These are phyloP conservation scores for Purshia tridentata DNA, from an alignment of 306 rosid species.

Conservation along the genomic window DNA sequence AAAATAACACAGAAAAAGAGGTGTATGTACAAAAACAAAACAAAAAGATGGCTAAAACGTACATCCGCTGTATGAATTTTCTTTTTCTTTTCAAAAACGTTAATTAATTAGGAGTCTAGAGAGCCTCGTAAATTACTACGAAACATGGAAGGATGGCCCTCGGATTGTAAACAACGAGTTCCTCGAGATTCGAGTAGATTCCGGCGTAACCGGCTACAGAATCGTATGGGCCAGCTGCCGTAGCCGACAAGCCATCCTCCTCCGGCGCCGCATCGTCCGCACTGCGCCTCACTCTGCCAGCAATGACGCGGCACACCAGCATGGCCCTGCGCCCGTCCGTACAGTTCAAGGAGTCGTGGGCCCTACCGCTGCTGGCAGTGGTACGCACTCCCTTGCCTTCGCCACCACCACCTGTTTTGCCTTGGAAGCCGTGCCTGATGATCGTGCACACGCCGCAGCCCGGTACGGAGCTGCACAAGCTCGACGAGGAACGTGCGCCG, in stretches of 20 bases:
- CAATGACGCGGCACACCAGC: slow-evolving; percentile 94
- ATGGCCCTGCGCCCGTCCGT: slow-evolving; percentile 61
- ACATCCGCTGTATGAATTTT: too few species aligned
- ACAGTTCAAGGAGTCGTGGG: slow-evolving; percentile 58
- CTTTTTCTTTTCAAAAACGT: too few species aligned
- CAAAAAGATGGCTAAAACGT: too few species aligned
- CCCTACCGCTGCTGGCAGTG: slow-evolving; percentile 90
- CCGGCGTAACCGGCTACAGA: slow-evolving; percentile 72
- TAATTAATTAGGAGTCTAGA: slow-evolving; percentile 28
- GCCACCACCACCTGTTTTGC: slow-evolving; percentile 15
- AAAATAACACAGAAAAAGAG: background rate
- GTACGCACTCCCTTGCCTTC: slow-evolving; percentile 64
- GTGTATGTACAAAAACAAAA: background rate
- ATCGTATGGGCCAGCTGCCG: slow-evolving; percentile 46
- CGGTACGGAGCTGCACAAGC: slow-evolving; percentile 61
- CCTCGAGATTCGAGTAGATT: slow-evolving; percentile 80
- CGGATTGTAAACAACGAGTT: slow-evolving; percentile 68
- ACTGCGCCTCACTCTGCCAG: slow-evolving; percentile 73
- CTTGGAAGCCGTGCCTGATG: slow-evolving; percentile 72
- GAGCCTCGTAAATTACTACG: slow-evolving; percentile 74
- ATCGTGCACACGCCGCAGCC: slow-evolving; percentile 80
- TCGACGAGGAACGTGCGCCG: slow-evolving; percentile 70
- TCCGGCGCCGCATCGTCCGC: slow-evolving; percentile 50
- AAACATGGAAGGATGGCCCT: slow-evolving; percentile 93
- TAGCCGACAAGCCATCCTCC: slow-evolving; percentile 43